Conservation (phyloP, 495 filamentous ascomycete genomes). For the Hyaloscypha hepaticicola region DNA sequence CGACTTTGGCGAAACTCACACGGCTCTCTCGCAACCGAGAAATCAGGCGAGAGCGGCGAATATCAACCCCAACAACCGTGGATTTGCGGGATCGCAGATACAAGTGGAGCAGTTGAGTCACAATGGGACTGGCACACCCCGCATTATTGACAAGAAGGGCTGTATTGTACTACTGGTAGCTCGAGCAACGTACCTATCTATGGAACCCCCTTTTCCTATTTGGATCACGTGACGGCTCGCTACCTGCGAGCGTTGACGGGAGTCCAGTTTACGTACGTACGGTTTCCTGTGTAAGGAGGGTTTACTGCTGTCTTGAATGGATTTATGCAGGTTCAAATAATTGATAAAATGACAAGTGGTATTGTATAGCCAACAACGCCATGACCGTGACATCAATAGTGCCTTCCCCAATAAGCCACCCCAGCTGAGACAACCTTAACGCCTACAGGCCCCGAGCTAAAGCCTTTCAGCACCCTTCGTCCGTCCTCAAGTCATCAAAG, state of each 20-base stretch:
- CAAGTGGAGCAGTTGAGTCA: neutral
- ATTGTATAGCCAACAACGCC: neutral
- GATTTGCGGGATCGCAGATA: neutral
- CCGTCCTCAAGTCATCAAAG: conserved; percentile 22
- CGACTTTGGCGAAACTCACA: too few species aligned
- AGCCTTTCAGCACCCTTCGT: conserved; percentile 14
- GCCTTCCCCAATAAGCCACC: neutral
- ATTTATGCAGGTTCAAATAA: neutral
- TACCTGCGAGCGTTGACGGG: too few species aligned
- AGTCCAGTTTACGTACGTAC: too few species aligned
- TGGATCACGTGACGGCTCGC: too few species aligned
- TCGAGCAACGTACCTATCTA: too few species aligned
- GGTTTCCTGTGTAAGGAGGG: neutral
- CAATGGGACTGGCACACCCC: neutral
- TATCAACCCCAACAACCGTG: neutral
- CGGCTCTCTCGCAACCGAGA: too few species aligned
- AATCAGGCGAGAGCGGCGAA: neutral
- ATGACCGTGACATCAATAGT: neutral
- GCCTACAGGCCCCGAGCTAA: neutral
- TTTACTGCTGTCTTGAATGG: neutral
- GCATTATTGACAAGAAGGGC: too few species aligned
- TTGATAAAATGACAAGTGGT: neutral
- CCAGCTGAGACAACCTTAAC: neutral
- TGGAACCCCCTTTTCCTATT: too few species aligned
- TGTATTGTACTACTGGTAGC: too few species aligned